Conservation (phyloP, 2,329 filamentous ascomycete species). For the Neodidymelliopsis sp. region DNA sequence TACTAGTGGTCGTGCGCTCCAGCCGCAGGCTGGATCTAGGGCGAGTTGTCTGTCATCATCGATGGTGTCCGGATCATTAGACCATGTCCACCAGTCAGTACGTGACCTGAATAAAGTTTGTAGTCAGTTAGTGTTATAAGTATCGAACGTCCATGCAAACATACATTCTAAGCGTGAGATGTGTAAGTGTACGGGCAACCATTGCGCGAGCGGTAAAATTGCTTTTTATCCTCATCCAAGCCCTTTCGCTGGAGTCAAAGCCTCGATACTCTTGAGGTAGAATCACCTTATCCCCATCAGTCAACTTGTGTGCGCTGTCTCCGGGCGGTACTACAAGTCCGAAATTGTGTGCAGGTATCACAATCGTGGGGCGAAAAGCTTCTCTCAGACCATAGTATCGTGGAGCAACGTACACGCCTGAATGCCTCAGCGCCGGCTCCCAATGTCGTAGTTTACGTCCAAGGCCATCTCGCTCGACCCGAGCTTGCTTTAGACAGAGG, state of each 20-base stretch:
- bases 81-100: too few relatives aligned
- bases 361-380: background rate
- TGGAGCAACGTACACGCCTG: slow-evolving; percentile 1
- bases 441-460: background rate
- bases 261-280: slow-evolving; percentile 7
- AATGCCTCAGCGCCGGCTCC: slow-evolving; percentile 1
- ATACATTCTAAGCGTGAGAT: too few relatives aligned
- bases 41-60: too few relatives aligned
- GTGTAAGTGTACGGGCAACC: slow-evolving; percentile 2
- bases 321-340: background rate
- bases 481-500: slow-evolving; percentile 5
- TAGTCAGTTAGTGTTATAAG: too few relatives aligned
- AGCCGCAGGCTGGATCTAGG: too few relatives aligned
- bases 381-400: background rate
- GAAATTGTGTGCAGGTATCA: slow-evolving; percentile 10
- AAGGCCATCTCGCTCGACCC: slow-evolving; percentile 1
- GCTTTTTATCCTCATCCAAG: too few relatives aligned
- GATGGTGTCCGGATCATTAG: too few relatives aligned
- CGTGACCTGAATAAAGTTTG: too few relatives aligned
- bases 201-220: slow-evolving; percentile 10
- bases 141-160: too few relatives aligned
- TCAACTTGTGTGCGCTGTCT: background rate
- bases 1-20: too few relatives aligned
- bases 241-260: too few relatives aligned
- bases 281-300: slow-evolving; percentile 8